phyloP scores from a whole-genome alignment of 2,329 filamentous ascomycete genomes.

The Mycocentrospora acerina region DNA sequence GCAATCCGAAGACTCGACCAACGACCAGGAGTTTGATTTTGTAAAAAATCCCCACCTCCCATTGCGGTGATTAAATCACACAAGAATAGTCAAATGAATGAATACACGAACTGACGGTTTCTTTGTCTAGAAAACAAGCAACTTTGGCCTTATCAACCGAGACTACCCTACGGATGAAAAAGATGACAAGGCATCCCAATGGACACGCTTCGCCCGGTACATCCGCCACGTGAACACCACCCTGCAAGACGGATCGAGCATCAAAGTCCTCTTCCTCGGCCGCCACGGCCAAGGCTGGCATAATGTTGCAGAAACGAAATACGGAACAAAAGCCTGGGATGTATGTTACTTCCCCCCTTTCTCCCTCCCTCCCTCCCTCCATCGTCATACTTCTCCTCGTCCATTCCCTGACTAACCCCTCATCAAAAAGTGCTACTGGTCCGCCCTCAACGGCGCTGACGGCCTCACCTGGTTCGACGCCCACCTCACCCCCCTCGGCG shows the following conservation, averaged over 20 bases:
- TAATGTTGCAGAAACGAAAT: constrained; percentile 67
- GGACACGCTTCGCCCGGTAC: constrained; percentile 63
- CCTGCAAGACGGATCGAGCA: constrained; percentile 48
- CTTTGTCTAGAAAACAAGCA: constrained; percentile 56
- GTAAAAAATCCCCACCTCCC: constrained; percentile 42
- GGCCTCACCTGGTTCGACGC: constrained; percentile 65
- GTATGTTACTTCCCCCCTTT: constrained; percentile 42
- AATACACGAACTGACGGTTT: neutral
- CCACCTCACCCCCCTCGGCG: constrained; percentile 59
- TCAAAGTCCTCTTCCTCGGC: constrained; percentile 69
- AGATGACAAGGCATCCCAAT: constrained; percentile 48
- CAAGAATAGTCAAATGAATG: neutral
- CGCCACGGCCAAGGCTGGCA: constrained; percentile 69
- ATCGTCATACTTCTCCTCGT: neutral
- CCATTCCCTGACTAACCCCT: neutral
- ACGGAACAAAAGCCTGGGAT: constrained; percentile 69
- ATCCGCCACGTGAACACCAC: constrained; percentile 55
- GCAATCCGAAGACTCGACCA: constrained; percentile 61
- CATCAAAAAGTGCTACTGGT: constrained; percentile 64
- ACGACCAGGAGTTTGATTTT: constrained; percentile 63
- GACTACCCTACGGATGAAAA: constrained; percentile 50
- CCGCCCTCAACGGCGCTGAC: constrained; percentile 62
- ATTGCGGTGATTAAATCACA: neutral
- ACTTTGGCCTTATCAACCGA: constrained; percentile 67
- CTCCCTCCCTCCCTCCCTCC: neutral